phyloP scores from a whole-genome alignment of 164 flowering plant genomes.

The Vitis labrusca region DNA sequence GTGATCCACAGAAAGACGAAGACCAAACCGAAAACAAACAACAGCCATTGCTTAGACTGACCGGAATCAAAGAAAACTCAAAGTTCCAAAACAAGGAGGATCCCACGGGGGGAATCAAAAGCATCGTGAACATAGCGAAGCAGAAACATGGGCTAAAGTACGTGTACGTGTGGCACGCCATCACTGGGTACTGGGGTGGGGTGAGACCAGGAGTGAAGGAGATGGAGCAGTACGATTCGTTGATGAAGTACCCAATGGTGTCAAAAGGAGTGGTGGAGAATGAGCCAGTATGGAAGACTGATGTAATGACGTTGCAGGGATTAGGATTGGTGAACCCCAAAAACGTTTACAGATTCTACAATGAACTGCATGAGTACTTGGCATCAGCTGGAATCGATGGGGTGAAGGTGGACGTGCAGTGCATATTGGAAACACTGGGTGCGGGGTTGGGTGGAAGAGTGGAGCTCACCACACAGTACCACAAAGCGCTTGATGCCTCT shows the following conservation, averaged over 20 bases:
- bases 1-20: slow-evolving; percentile 26
- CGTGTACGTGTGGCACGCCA: slow-evolving; percentile 97
- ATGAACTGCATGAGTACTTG: slow-evolving; percentile 76
- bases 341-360: slow-evolving; percentile 62
- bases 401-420: slow-evolving; percentile 95
- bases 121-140: slow-evolving; percentile 71
- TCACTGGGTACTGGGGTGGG: slow-evolving; percentile 98
- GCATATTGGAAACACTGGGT: slow-evolving; percentile 88
- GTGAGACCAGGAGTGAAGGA: slow-evolving; percentile 64
- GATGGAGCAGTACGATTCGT: slow-evolving; percentile 68
- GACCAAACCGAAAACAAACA: slow-evolving; percentile 7
- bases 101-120: slow-evolving; percentile 62
- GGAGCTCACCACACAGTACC: slow-evolving; percentile 77
- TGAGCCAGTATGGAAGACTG: slow-evolving; percentile 72
- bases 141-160: slow-evolving; percentile 73
- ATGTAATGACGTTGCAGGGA: slow-evolving; percentile 68
- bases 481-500: slow-evolving; percentile 89
- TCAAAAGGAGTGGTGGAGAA: slow-evolving; percentile 66
- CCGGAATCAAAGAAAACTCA: slow-evolving; percentile 74
- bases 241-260: slow-evolving; percentile 53
- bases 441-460: slow-evolving; percentile 86
- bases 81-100: slow-evolving; percentile 74
- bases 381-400: slow-evolving; percentile 85
- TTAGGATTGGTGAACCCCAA: slow-evolving; percentile 76
- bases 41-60: slow-evolving; percentile 51